These are phyloP conservation scores for Mortierella sp. DNA, from an alignment of 371 early-diverging fungal genomes.

Conservation along the genomic window DNA sequence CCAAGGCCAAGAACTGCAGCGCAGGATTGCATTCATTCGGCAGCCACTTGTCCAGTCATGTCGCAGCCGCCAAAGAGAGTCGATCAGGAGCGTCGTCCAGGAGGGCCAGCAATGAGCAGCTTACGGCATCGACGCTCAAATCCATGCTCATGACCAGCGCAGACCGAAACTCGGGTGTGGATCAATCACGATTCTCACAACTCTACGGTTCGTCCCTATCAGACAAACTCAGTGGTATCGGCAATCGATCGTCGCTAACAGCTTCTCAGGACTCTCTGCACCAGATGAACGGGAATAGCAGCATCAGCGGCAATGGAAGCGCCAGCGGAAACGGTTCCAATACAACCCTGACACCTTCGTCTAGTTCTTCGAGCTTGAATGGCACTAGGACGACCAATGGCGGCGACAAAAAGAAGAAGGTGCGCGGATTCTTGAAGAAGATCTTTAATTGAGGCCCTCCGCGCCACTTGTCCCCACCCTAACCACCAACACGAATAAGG, in stretches of 20 bases:
- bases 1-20: conserved; percentile 33
- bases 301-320: background rate
- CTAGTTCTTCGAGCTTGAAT: conserved; percentile 15
- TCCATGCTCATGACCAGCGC: conserved; percentile 27
- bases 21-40: conserved; percentile 32
- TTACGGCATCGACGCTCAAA: conserved; percentile 32
- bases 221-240: conserved; percentile 7
- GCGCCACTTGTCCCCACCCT: no score
- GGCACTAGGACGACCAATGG: conserved; percentile 22
- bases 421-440: conserved; percentile 51
- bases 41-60: conserved; percentile 20
- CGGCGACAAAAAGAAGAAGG: conserved; percentile 48
- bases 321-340: background rate
- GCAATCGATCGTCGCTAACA: conserved; percentile 14
- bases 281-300: conserved; percentile 2
- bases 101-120: conserved; percentile 34
- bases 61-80: conserved; percentile 13
- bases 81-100: conserved; percentile 42
- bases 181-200: conserved; percentile 31
- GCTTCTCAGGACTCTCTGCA: conserved; percentile 24
- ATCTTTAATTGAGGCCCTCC: conserved; percentile 27
- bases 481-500: no score
- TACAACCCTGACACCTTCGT: conserved; percentile 13
- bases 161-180: conserved; percentile 27
- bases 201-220: conserved; percentile 6